Base-by-base conservation (phyloP, 129 eudicot species). In the Flaveria brownii region DNA sequence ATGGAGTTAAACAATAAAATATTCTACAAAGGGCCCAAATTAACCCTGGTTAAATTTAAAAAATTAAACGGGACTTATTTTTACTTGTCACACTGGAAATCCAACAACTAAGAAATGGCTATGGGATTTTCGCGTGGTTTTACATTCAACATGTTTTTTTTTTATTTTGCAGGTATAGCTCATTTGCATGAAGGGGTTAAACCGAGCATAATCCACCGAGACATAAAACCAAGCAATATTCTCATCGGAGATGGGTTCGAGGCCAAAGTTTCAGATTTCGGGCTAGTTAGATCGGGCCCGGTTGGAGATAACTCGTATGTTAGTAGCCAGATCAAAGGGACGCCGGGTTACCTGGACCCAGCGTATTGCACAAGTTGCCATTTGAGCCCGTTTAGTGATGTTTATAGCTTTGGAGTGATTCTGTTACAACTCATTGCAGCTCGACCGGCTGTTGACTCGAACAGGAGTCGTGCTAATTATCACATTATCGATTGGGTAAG, bases 321-420 rank as follows among this genome's bases (percentile, higher is more conserved):
- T 66, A 91, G 90, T 82, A 91, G 94, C 61, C 87, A 78, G 56
- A 76, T 91, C 46, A 91, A 91, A 79, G 97, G 97, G 69, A 91
- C 97, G 4, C 90, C 90, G 0, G 97, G 97, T 17, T 91, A 88
- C 74, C 92, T 88, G 51, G 94, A 88, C 72, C 97, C 97, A n/a
- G 94, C 94, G 6, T 91, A 91, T 20, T 91, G 97, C 80, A 47
- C 90, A 0, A 86, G 88, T 74, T 82, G 74, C 8, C 97, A 91
- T 72, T 70, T 91, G 73, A 86, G 89, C 70, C 94, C 90, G 7
- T 88, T 86, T 67, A 88, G 92, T 59, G 97, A 91, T 75, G 97
- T 91, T 61, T 91, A 84, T 68, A 91, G 97, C 85, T 91, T 88
- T 54, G 97, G 94, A 2, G 91, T 91, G 42, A 86, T 91, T 69